Evolutionary conservation across 2,329 filamentous ascomycete species (phyloP).

Genomic region (Leptographium wingfieldii): DNA sequence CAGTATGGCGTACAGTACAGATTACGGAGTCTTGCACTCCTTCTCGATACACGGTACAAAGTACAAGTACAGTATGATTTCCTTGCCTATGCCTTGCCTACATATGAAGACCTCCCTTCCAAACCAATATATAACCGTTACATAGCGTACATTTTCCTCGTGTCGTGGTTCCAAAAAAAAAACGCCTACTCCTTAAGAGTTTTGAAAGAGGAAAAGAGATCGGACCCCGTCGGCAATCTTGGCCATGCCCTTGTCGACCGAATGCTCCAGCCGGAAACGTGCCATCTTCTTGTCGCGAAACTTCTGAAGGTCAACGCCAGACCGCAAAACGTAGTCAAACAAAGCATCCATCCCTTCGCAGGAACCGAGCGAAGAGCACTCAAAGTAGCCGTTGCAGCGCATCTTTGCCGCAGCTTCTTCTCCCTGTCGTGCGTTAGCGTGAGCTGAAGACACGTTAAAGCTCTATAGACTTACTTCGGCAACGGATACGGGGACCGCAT

Average conservation of each 20-base stretch:
- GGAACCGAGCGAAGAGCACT: constrained; percentile 12
- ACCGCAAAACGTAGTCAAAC: constrained; percentile 9
- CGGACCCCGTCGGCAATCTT: constrained; percentile 10
- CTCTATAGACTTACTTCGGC: constrained; percentile 1
- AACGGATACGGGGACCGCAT: constrained; percentile 7
- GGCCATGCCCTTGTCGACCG: constrained; percentile 12
- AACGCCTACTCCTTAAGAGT: no score
- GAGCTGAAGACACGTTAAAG: neutral
- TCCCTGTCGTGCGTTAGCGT: neutral
- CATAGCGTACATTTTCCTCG: no score
- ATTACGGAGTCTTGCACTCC: neutral
- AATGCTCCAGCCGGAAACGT: constrained; percentile 8
- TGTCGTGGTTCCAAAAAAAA: no score
- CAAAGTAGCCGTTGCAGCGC: constrained; percentile 11
- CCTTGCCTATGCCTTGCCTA: no score
- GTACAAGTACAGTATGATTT: no score
- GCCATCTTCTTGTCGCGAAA: constrained; percentile 9
- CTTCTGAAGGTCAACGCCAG: constrained; percentile 9
- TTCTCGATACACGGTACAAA: no score
- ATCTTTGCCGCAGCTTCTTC: constrained; percentile 2
- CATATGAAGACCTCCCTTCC: no score
- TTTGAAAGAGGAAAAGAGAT: constrained; percentile 7
- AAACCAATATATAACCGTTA: no score
- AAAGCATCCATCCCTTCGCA: constrained; percentile 12
- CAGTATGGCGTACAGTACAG: no score